Evolutionary conservation across 345 rosid species (phyloP).

Genomic region (Populus deltoides): DNA sequence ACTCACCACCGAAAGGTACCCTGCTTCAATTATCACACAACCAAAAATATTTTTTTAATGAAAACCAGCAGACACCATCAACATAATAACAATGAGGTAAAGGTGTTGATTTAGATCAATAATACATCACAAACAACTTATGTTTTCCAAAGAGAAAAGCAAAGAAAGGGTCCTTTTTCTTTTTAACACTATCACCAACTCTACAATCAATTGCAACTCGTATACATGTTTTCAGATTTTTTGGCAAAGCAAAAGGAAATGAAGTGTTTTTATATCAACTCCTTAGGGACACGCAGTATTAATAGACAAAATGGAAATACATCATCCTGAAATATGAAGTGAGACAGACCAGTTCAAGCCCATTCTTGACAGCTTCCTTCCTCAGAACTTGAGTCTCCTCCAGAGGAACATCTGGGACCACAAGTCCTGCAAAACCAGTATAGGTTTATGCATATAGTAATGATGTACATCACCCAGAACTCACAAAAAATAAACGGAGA

Average conservation of each 20-base stretch:
- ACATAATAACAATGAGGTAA: neutral
- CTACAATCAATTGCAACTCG: neutral
- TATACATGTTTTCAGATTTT: neutral
- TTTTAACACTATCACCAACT: neutral
- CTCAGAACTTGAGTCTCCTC: constrained; percentile 84
- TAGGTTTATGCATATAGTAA: neutral
- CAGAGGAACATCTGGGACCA: constrained; percentile 93
- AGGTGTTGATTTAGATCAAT: neutral
- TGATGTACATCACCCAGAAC: neutral
- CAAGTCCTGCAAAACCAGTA: constrained; percentile 54
- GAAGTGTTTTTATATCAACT: neutral
- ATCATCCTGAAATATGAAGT: neutral
- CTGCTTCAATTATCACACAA: neutral
- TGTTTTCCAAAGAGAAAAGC: neutral
- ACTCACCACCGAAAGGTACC: neutral
- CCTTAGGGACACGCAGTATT: neutral
- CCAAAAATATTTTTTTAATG: neutral
- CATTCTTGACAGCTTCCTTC: constrained; percentile 62
- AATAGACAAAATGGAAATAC: neutral
- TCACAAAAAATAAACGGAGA: neutral
- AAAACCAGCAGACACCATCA: neutral
- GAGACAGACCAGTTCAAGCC: constrained; percentile 65
- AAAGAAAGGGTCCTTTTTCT: neutral
- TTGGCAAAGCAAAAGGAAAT: neutral
- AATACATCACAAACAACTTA: neutral